Percentiles rank a stretch among this genome's conserved stretches.
These are phyloP conservation scores for Saccharomycopsis selenospora DNA, from an alignment of 805 yeast genomes.

Conservation along the genomic window DNA sequence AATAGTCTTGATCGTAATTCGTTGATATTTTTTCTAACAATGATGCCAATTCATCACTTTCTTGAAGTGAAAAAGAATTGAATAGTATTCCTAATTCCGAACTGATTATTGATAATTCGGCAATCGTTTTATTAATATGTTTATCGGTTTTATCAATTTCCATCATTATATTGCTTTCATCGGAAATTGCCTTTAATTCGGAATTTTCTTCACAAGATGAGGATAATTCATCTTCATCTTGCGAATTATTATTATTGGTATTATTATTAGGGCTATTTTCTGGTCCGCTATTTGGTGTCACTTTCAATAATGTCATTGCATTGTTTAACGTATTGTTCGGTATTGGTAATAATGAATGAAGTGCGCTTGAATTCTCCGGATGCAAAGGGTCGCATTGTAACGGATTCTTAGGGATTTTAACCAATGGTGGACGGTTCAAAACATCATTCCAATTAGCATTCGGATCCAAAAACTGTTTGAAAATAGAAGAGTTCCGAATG, in stretches of 20 bases:
- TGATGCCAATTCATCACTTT: slow-evolving; percentile 8
- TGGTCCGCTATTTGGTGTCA: background rate
- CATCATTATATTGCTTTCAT: slow-evolving; percentile 12
- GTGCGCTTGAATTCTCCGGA: slow-evolving; percentile 14
- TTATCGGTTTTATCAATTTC: slow-evolving; percentile 18
- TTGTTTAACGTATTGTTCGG: slow-evolving; percentile 8
- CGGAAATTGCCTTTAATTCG: slow-evolving; percentile 8
- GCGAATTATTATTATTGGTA: background rate
- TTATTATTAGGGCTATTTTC: background rate
- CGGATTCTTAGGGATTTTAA: slow-evolving; percentile 16
- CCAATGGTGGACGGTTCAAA: slow-evolving; percentile 45
- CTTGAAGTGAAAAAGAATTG: slow-evolving; percentile 18
- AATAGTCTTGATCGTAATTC: slow-evolving; percentile 19
- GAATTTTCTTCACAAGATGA: slow-evolving; percentile 6
- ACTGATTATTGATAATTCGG: slow-evolving; percentile 12
- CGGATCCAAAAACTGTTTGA: slow-evolving; percentile 78
- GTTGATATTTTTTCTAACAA: slow-evolving; percentile 18
- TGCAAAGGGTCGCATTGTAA: slow-evolving; percentile 20
- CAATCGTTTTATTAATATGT: slow-evolving; percentile 8
- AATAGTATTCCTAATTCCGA: slow-evolving; percentile 18
- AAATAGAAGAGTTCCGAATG: slow-evolving; percentile 53
- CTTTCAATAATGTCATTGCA: background rate
- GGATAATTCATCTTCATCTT: background rate
- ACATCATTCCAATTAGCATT: slow-evolving; percentile 80
- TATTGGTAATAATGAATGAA: slow-evolving; percentile 17